Percentiles rank a stretch among this genome's conserved stretches.
Evolutionary conservation across 106 monocot genomes (phyloP).

Genomic region (Dendrobium huoshanense): DNA sequence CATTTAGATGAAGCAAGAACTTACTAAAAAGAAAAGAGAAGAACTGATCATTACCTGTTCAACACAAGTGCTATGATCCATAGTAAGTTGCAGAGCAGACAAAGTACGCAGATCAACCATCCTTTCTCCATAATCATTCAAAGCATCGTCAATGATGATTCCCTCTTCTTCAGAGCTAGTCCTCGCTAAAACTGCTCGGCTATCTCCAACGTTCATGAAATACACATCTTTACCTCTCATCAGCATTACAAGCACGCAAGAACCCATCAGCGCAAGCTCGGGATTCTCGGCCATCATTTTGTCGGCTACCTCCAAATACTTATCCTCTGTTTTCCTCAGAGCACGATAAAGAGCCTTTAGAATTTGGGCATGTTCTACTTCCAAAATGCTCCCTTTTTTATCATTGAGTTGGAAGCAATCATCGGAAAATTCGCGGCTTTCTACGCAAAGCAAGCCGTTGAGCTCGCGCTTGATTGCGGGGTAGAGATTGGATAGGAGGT

Average conservation of each 20-base stretch:
- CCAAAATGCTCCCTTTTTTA: constrained; percentile 10
- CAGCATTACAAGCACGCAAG: constrained; percentile 59
- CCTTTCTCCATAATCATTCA: background rate
- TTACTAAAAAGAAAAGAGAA: background rate
- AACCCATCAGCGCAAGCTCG: constrained; percentile 65
- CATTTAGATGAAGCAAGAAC: background rate
- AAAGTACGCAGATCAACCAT: constrained; percentile 3
- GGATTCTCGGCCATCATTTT: constrained; percentile 37
- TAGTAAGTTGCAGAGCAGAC: constrained; percentile 43
- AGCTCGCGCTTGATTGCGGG: constrained; percentile 41
- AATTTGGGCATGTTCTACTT: constrained; percentile 12
- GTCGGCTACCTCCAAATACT: constrained; percentile 40
- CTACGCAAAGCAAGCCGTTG: constrained; percentile 20
- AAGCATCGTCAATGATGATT: constrained; percentile 13
- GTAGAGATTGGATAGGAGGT: constrained; percentile 63
- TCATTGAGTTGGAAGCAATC: constrained; percentile 3
- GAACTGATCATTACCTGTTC: constrained; percentile 17
- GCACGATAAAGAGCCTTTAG: constrained; percentile 41
- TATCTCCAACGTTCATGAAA: constrained; percentile 74
- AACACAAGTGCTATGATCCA: constrained; percentile 49
- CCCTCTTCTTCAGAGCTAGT: background rate
- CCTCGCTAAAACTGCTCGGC: constrained; percentile 42
- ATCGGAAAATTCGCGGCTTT: constrained; percentile 4
- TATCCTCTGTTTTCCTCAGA: constrained; percentile 50
- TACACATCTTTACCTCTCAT: constrained; percentile 64